Conservation (phyloP, 2,329 filamentous ascomycete species). For the Coleophoma eucalyptorum region DNA sequence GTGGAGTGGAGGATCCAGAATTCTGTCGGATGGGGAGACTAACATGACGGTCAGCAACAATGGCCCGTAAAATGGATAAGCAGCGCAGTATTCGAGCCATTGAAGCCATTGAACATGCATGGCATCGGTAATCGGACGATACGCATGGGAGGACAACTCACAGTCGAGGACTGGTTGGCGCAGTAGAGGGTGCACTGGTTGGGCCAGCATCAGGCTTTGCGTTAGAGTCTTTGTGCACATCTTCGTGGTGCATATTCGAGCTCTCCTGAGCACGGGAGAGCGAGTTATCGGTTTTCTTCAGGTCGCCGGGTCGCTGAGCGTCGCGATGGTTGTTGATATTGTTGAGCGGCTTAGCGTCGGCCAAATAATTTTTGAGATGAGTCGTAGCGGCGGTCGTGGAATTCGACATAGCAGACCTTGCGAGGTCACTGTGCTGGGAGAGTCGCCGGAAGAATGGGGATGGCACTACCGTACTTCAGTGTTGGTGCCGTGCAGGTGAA, state of each 20-base stretch:
- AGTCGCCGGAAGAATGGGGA: no score
- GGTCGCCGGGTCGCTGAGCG: no score
- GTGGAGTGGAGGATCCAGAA: constrained; percentile 73
- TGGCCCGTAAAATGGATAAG: not conserved
- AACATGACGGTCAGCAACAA: constrained; percentile 4
- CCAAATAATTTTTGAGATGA: not conserved
- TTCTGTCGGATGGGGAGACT: constrained; percentile 69
- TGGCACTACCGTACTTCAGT: no score
- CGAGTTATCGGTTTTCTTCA: no score
- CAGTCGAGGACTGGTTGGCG: constrained; percentile 26
- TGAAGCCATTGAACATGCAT: not conserved
- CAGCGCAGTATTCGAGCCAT: not conserved
- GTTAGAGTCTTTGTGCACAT: no score
- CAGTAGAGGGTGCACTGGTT: constrained; percentile 21
- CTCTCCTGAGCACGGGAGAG: no score
- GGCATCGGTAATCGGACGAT: not conserved
- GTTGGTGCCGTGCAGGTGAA: no score
- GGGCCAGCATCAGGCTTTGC: not conserved
- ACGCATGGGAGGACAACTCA: constrained; percentile 11
- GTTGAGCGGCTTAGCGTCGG: not conserved
- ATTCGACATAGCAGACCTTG: no score
- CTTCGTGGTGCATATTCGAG: no score
- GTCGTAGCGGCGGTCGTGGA: no score
- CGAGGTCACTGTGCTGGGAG: no score
- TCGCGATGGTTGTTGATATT: no score